Evolutionary conservation across 768 basidiomycete genomes (phyloP), one percentile per base, ranked within the genome.

Genomic region (Naganishia kalamii): DNA sequence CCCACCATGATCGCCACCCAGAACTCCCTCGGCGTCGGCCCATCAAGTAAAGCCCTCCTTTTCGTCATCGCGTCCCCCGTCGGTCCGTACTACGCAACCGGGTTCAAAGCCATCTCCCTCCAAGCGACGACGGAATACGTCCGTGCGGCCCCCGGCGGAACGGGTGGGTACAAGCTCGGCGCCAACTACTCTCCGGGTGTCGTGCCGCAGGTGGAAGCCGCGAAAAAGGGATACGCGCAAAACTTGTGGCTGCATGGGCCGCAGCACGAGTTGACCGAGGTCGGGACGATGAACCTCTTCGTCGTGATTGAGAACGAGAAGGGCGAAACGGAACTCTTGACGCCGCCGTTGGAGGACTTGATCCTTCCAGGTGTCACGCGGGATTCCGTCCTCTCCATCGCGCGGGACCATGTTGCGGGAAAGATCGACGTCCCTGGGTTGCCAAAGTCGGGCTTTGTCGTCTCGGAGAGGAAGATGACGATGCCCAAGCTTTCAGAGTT

Each of bases 51-150:
- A 65, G 90, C 92, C 0, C 81, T 88, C 41, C 84, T 97, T 40
- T 97, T 90, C 78, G 87, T 96, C 65, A 87, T 98, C 72, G 83
- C 83, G 71, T 83, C 71, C 41, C 76, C 76, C 29, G 76, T 59
- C 27, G 65, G 67, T 21, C 63, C 63, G 17, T 67, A 67, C 61
- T 63, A 70, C 43, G 52, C 70, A 70, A 67, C 85, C 32, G 91
- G 91, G 13, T 93, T 92, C 83, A 93, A 93, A 78, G 90, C 92
- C 27, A 84, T 94, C 51, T 84, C 89, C n/a, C 82, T 93, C 57
- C 86, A 89, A 63, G 92, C 88, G 0, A 90, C 89, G 0, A 89
- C 88, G 0, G 85, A 90, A 72, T 87, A 85, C 72, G 86, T 89
- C 43, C 87, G 92, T 49, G 90, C 92, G 5, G 85, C 86, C 49